Percentiles rank a stretch among this genome's conserved stretches.
Conservation (phyloP, 345 rosid species). For the Euclidium syriacum region DNA sequence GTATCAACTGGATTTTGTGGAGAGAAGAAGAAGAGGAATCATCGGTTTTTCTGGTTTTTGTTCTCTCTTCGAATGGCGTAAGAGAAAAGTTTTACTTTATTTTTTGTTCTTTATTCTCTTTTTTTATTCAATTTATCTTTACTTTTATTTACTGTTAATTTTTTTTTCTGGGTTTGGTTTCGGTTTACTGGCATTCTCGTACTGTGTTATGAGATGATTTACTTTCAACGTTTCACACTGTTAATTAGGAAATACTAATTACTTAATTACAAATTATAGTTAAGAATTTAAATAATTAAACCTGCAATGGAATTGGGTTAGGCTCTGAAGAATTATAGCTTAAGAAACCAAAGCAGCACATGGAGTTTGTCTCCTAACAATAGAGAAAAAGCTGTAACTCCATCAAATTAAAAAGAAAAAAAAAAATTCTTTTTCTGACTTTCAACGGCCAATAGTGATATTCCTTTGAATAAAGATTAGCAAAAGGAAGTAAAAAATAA, state of each 20-base stretch:
- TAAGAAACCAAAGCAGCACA: constrained; percentile 30
- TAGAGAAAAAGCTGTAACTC: constrained; percentile 13
- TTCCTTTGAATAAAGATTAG: constrained; percentile 20
- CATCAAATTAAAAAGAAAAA: too few relatives aligned
- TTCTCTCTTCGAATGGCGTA: constrained; percentile 31
- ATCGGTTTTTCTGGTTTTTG: constrained; percentile 22
- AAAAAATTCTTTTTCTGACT: constrained; percentile 2
- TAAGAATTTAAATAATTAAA: not conserved
- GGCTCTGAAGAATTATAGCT: constrained; percentile 20
- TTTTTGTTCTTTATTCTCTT: constrained; percentile 11
- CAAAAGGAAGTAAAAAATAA: not conserved
- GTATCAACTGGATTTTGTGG: constrained; percentile 18
- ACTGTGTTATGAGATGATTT: constrained; percentile 7
- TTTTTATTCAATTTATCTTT: not conserved
- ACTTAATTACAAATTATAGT: not conserved
- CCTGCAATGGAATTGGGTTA: constrained; percentile 19
- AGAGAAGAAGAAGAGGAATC: constrained; percentile 16
- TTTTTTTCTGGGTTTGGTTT: not conserved
- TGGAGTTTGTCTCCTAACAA: constrained; percentile 34
- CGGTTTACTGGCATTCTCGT: constrained; percentile 29
- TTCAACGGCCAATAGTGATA: constrained; percentile 25
- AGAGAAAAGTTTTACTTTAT: constrained; percentile 24
- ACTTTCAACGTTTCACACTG: not conserved
- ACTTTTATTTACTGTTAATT: not conserved
- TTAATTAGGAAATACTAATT: not conserved